Conservation (phyloP, 2,329 filamentous ascomycete species). For the Trichophyton simii region DNA sequence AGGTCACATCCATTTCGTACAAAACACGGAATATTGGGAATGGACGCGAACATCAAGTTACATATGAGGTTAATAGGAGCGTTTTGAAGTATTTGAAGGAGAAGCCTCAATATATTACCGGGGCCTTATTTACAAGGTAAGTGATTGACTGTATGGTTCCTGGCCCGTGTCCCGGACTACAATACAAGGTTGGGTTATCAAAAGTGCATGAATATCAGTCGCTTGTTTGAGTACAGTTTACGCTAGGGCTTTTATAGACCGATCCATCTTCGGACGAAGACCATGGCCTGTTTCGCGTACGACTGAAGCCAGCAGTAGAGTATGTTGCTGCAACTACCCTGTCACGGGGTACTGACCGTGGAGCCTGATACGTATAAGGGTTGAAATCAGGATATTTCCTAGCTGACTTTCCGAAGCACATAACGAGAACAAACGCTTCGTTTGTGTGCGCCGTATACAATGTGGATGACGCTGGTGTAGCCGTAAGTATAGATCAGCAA, state of each 20-base stretch:
- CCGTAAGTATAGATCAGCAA: not conserved
- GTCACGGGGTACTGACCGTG: not conserved
- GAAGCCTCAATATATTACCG: too few species aligned
- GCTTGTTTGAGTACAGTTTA: not conserved
- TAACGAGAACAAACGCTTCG: not conserved
- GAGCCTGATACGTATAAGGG: not conserved
- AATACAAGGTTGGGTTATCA: too few species aligned
- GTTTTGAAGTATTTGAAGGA: too few species aligned
- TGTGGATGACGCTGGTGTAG: not conserved
- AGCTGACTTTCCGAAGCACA: constrained; percentile 4
- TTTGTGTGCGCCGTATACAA: not conserved
- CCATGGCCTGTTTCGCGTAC: not conserved
- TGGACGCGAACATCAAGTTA: too few species aligned
- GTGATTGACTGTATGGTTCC: too few species aligned
- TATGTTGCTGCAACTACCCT: not conserved
- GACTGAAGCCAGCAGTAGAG: not conserved
- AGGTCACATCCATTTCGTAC: too few species aligned
- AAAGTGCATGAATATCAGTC: not conserved
- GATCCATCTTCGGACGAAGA: not conserved
- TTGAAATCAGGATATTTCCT: constrained; percentile 3
- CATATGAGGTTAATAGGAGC: too few species aligned
- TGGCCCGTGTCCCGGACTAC: too few species aligned
- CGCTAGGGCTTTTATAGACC: not conserved
- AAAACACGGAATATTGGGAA: too few species aligned
- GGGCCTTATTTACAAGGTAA: too few species aligned